Evolutionary conservation across 2,329 filamentous ascomycete species (phyloP).

Genomic region (Aspergillus latus): DNA sequence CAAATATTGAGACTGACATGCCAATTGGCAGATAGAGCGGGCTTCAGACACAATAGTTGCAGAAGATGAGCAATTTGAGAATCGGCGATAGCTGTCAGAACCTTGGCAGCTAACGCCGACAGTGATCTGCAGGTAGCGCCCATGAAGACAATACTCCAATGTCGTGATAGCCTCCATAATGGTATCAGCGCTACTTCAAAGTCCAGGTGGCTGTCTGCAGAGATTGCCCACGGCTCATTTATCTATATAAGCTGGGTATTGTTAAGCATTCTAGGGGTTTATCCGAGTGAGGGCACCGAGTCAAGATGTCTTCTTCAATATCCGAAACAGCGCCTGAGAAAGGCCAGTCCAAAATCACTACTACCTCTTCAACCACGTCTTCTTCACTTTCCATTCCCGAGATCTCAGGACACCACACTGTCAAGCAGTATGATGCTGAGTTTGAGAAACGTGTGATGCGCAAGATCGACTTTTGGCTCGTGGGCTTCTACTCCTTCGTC

Average conservation of each 20-base stretch:
- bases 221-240: too few relatives aligned
- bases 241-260: too few relatives aligned
- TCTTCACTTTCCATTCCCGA: not conserved
- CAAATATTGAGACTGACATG: too few relatives aligned
- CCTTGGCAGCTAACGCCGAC: not conserved
- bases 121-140: not conserved
- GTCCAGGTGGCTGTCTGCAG: too few relatives aligned
- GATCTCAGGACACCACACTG: not conserved
- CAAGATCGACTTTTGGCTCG: constrained; percentile 37
- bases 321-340: not conserved
- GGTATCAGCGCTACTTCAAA: constrained; percentile 15
- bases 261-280: not conserved
- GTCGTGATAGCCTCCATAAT: constrained; percentile 29
- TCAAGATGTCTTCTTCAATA: constrained; percentile 10
- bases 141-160: constrained; percentile 6
- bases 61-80: not conserved
- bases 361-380: not conserved
- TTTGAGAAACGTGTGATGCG: constrained; percentile 33
- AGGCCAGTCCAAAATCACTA: not conserved
- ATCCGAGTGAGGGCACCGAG: not conserved
- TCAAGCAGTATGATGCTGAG: constrained; percentile 4
- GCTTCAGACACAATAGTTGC: too few relatives aligned
- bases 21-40: too few relatives aligned
- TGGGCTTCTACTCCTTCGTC: constrained; percentile 37
- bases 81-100: not conserved